phyloP scores from a whole-genome alignment of 1,139 yeast species.

The Suhomyces bolitotheri region DNA sequence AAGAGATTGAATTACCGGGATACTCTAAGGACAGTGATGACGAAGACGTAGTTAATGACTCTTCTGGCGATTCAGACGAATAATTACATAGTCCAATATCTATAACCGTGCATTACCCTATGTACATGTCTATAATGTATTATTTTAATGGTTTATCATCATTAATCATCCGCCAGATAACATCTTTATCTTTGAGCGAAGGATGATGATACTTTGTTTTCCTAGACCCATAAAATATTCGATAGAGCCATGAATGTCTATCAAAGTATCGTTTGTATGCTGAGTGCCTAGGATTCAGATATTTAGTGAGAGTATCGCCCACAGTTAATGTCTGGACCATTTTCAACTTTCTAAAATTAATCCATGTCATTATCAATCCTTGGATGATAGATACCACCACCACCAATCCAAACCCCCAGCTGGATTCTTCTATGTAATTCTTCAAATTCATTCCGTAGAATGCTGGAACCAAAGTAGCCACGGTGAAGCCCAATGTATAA shows the following conservation, averaged over 20 bases:
- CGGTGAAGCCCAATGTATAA: slow-evolving; percentile 79
- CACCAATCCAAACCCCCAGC: slow-evolving; percentile 63
- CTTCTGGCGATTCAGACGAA: slow-evolving; percentile 22
- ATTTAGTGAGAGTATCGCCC: slow-evolving; percentile 19
- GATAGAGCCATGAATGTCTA: slow-evolving; percentile 23
- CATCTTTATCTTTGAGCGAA: slow-evolving; percentile 52
- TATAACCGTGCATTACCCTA: slow-evolving; percentile 4
- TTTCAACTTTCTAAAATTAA: slow-evolving; percentile 51
- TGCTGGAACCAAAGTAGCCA: slow-evolving; percentile 72
- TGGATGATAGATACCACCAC: slow-evolving; percentile 50
- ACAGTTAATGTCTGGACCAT: slow-evolving; percentile 66
- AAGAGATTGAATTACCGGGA: slow-evolving; percentile 17
- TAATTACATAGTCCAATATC: slow-evolving; percentile 1
- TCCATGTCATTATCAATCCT: slow-evolving; percentile 43
- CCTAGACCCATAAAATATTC: slow-evolving; percentile 31
- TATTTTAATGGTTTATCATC: slow-evolving; percentile 26
- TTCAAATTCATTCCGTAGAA: slow-evolving; percentile 94
- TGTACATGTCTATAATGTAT: slow-evolving; percentile 1
- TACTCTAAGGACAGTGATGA: slow-evolving; percentile 24
- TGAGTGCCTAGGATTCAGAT: neutral
- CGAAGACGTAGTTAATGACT: slow-evolving; percentile 17
- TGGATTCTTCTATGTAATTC: slow-evolving; percentile 81
- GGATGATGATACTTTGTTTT: slow-evolving; percentile 36
- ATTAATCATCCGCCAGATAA: slow-evolving; percentile 74
- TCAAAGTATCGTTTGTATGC: neutral